phyloP scores from a whole-genome alignment of 108 stramenopile species.

The Fragilaria crotonensis region DNA sequence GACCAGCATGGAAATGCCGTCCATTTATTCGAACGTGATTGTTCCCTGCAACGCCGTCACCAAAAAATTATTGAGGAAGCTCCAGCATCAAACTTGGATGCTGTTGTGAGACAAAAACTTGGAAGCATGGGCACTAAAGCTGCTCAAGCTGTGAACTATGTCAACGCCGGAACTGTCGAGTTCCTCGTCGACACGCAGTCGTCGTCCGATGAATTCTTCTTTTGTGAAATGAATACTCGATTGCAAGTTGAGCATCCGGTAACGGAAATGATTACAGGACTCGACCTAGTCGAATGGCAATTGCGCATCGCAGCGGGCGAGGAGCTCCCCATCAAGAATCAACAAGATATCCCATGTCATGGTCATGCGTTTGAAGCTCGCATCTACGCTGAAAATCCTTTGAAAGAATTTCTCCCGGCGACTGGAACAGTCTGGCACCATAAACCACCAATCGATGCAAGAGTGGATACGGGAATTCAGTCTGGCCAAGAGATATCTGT shows the following conservation, averaged over 20 bases:
- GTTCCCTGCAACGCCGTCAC: slow-evolving; percentile 94
- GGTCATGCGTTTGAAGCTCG: slow-evolving; percentile 87
- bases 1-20: slow-evolving; percentile 66
- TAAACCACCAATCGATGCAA: slow-evolving; percentile 41
- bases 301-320: slow-evolving; percentile 61
- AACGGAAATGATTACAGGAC: slow-evolving; percentile 84
- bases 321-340: slow-evolving; percentile 30
- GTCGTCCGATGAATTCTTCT: slow-evolving; percentile 89
- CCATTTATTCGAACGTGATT: slow-evolving; percentile 93
- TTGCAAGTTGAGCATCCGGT: slow-evolving; percentile 91
- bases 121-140: slow-evolving; percentile 47
- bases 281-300: slow-evolving; percentile 83
- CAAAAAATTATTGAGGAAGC: slow-evolving; percentile 98
- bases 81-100: slow-evolving; percentile 70
- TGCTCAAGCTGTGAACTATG: slow-evolving; percentile 92
- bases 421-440: slow-evolving; percentile 63
- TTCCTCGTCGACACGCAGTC: slow-evolving; percentile 73
- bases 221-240: slow-evolving; percentile 97
- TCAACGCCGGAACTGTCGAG: slow-evolving; percentile 95
- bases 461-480: slow-evolving; percentile 89
- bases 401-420: slow-evolving; percentile 86
- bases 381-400: slow-evolving; percentile 96
- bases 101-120: slow-evolving; percentile 53
- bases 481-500: slow-evolving; percentile 81
- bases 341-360: slow-evolving; percentile 21